Percentiles rank a stretch among this genome's conserved stretches.
These are phyloP conservation scores for Lasiosphaeria miniovina DNA, from an alignment of 495 filamentous ascomycete species.

Conservation along the genomic window DNA sequence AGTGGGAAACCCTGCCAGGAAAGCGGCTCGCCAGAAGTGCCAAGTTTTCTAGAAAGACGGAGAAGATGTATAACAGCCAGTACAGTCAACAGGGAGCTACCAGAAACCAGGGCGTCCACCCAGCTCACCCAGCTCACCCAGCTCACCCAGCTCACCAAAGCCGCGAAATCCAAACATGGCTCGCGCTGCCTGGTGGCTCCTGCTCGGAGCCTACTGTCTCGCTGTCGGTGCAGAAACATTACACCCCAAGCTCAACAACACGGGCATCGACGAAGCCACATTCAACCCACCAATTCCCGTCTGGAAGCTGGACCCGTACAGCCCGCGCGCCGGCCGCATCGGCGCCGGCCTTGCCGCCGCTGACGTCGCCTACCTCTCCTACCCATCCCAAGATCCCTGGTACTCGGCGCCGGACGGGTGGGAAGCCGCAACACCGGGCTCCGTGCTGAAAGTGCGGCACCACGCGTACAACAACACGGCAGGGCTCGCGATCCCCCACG, in stretches of 20 bases:
- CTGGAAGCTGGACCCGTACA: not conserved
- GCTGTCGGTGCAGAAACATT: not conserved
- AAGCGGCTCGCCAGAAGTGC: too few relatives aligned
- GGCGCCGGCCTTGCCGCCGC: not conserved
- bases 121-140: not conserved
- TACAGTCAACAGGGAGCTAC: not conserved
- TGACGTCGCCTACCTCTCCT: conserved; percentile 5
- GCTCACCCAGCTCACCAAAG: not conserved
- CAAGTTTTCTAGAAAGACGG: too few relatives aligned
- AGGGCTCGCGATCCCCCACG: conserved; percentile 24
- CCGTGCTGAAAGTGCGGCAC: conserved; percentile 41
- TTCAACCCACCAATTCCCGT: not conserved
- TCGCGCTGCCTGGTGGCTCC: not conserved
- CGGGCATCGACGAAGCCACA: not conserved
- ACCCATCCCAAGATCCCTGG: conserved; percentile 47
- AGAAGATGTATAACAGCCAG: conserved; percentile 1
- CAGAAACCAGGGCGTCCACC: not conserved
- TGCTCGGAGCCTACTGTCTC: not conserved
- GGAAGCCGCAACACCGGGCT: conserved; percentile 38
- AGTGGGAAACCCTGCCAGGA: not conserved
- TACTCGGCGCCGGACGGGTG: conserved; percentile 43
- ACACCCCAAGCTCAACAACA: not conserved
- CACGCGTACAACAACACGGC: conserved; percentile 33
- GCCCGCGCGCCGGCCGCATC: not conserved
- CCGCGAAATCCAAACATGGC: not conserved